Evolutionary conservation across 768 basidiomycete species (phyloP), one percentile per base, ranked within the genome.

Genomic region (Serendipita sp.): DNA sequence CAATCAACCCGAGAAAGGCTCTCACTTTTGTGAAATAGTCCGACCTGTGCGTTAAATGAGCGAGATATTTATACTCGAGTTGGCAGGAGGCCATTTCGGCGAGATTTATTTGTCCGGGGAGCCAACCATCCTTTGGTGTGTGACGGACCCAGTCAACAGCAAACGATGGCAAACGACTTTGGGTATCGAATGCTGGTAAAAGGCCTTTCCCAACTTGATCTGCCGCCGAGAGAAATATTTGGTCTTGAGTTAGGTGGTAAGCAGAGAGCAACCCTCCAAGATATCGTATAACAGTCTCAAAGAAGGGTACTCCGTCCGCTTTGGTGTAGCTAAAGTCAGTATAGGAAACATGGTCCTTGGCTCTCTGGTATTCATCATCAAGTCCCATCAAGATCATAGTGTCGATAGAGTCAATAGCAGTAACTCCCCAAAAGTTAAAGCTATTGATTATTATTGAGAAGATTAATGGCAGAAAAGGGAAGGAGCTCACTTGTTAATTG

Each of bases 201-300:
- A 96, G 77, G 47, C 78, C 78, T n/a, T 78, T 75, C 2, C 82
- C 92, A 16, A 97, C 82, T 64, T 93, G 87, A 52, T 89, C 83
- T 0, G 93, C 89, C 38, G 84, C 82, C 16, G 77, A 72, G 44
- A 91, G 79, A 63, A 89, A 78, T 2, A 86, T 70, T 1, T 74
- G 70, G 64, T 92, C 81, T 15, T 77, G 76, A 0, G 88, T 84
- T 1, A 96, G 76, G 3, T 91, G 85, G 70, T 92, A 86, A 0
- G 88, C 90, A 2, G 88, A 88, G 3, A 94, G 79, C 1, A 94
- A 77, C 3, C 93, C 94, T 2, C 92, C 93, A 1, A 97, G 82
- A 69, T 94, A 88, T 36, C 93, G 83, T 66, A 96, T 96, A 46
- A 88, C 83, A 0, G 91, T 94, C 76, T 94, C 89, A 66, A 89